phyloP scores from a whole-genome alignment of 2,329 filamentous ascomycete species.

The Clonostachys rosea region DNA sequence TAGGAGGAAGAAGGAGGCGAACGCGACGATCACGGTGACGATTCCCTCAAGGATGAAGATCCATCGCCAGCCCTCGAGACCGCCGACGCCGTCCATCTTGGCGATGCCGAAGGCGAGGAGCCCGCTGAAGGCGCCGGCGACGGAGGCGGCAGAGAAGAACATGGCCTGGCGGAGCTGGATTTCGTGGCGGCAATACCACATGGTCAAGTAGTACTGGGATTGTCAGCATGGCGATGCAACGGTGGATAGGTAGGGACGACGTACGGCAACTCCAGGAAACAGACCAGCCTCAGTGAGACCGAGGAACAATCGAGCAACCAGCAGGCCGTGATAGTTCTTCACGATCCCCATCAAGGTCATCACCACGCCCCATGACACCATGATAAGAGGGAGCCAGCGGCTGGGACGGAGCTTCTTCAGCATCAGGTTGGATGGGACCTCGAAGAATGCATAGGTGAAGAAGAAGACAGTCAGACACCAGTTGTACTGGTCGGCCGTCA shows the following conservation, averaged over 20 bases:
- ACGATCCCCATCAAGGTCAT: conserved; percentile 51
- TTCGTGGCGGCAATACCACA: conserved; percentile 55
- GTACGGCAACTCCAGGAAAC: conserved; percentile 54
- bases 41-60: conserved; percentile 68
- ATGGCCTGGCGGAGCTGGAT: conserved; percentile 57
- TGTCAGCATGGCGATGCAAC: not conserved
- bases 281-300: conserved; percentile 63
- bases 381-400: conserved; percentile 72
- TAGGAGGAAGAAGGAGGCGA: conserved; percentile 65
- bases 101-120: conserved; percentile 66
- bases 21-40: conserved; percentile 61
- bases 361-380: conserved; percentile 43
- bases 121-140: conserved; percentile 74
- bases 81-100: conserved; percentile 63
- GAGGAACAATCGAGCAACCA: conserved; percentile 49
- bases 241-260: not conserved
- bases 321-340: conserved; percentile 36
- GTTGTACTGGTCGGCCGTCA: conserved; percentile 68
- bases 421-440: conserved; percentile 70
- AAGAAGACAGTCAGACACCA: conserved; percentile 69
- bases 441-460: conserved; percentile 69
- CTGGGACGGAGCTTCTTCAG: conserved; percentile 70
- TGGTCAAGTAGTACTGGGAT: conserved; percentile 41
- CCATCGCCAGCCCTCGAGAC: conserved; percentile 57
- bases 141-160: conserved; percentile 78